A percentile compares a stretch with the other conserved stretches of the same genome.
phyloP scores from a whole-genome alignment of 352 stramenopile genomes.

The Phytophthora idaei region DNA sequence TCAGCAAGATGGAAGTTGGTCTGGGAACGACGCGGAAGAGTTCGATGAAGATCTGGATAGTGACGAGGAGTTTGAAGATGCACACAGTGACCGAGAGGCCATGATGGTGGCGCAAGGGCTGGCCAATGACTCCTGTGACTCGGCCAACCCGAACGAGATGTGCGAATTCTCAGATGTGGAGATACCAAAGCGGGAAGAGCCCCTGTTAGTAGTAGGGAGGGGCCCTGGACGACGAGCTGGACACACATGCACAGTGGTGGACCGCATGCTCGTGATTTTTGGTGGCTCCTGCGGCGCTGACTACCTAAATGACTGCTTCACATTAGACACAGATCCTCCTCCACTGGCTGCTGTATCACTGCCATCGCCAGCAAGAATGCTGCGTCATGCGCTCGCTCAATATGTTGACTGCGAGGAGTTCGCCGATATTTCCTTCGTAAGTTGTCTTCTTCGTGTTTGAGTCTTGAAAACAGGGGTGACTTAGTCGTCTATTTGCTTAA shows the following conservation, averaged over 20 bases:
- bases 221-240: conserved; percentile 90
- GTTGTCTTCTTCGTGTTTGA: conserved; percentile 18
- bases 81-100: conserved; percentile 47
- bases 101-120: conserved; percentile 36
- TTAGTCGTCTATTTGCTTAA: conserved; percentile 9
- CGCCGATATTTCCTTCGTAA: conserved; percentile 94
- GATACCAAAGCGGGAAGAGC: conserved; percentile 42
- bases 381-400: conserved; percentile 81
- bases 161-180: conserved; percentile 40
- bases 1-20: conserved; percentile 37
- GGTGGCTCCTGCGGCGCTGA: conserved; percentile 91
- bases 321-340: conserved; percentile 94
- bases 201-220: conserved; percentile 86
- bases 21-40: conserved; percentile 24
- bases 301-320: conserved; percentile 95
- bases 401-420: conserved; percentile 95
- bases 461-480: conserved; percentile 3
- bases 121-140: conserved; percentile 35
- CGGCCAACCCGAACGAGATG: conserved; percentile 74
- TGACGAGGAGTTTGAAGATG: conserved; percentile 37
- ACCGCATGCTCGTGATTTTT: conserved; percentile 95
- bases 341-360: conserved; percentile 85
- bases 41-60: conserved; percentile 33
- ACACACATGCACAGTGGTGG: conserved; percentile 94
- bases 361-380: conserved; percentile 59